Evolutionary conservation across 2,329 filamentous ascomycete species (phyloP).

Genomic region (Aspergillus brunneoviolaceus): DNA sequence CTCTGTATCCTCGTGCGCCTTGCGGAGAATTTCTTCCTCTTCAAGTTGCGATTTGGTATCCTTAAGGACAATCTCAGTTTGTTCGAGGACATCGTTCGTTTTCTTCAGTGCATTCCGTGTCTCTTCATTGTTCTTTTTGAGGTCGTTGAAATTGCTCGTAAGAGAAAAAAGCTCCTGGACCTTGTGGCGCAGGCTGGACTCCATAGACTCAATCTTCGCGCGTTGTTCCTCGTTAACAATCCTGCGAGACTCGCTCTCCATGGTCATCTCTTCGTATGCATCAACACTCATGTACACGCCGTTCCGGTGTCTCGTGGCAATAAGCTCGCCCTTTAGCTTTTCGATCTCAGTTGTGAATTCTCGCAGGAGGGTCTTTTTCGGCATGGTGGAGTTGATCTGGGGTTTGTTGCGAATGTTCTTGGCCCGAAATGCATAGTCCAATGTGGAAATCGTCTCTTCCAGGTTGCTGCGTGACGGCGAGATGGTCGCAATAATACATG

Average conservation of each 20-base stretch:
- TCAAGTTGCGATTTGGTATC: conserved; percentile 73
- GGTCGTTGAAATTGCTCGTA: conserved; percentile 78
- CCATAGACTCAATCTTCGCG: conserved; percentile 88
- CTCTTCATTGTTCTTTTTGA: conserved; percentile 87
- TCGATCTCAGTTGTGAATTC: conserved; percentile 94
- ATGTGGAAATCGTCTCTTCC: conserved; percentile 95
- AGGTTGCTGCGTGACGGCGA: conserved; percentile 93
- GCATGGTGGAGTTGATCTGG: conserved; percentile 87
- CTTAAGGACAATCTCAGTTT: conserved; percentile 80
- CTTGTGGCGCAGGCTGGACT: conserved; percentile 86
- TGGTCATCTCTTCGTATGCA: conserved; percentile 84
- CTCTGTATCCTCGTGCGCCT: conserved; percentile 85
- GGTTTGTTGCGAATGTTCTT: conserved; percentile 99
- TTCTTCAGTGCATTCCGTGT: conserved; percentile 71
- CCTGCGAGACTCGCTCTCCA: conserved; percentile 85
- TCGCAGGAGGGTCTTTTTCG: conserved; percentile 85
- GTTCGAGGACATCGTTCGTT: conserved; percentile 77
- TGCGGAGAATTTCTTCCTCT: conserved; percentile 76
- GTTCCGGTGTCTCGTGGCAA: conserved; percentile 87
- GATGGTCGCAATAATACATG: conserved; percentile 96
- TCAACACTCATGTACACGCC: conserved; percentile 92
- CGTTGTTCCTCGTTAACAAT: conserved; percentile 91
- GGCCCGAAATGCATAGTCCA: conserved; percentile 95
- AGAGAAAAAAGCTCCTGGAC: conserved; percentile 86
- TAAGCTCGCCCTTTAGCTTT: conserved; percentile 88